phyloP scores from a whole-genome alignment of 129 eudicot genomes.

The Logfia minima region DNA sequence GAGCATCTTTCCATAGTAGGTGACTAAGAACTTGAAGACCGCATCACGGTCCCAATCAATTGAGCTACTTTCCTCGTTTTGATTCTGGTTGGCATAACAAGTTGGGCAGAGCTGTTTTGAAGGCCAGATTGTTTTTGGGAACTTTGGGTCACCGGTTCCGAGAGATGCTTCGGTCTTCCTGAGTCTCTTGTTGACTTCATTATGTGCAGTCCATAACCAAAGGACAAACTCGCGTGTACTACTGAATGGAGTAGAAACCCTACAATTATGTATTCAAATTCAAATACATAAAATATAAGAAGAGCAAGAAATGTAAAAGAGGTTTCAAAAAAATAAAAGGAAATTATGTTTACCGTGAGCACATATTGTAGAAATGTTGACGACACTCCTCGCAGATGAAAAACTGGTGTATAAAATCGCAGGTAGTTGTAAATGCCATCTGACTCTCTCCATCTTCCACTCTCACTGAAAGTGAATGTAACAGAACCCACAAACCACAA shows the following conservation, averaged over 20 bases:
- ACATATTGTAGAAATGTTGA: conserved; percentile 81
- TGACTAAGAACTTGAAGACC: conserved; percentile 66
- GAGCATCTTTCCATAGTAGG: conserved; percentile 68
- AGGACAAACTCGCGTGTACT: conserved; percentile 68
- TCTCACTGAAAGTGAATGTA: conserved; percentile 94
- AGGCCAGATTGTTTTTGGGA: conserved; percentile 87
- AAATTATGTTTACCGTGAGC: conserved; percentile 60
- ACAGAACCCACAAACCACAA: conserved; percentile 92
- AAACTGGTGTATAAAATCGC: conserved; percentile 83
- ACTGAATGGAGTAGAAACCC: conserved; percentile 70
- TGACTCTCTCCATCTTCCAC: conserved; percentile 88
- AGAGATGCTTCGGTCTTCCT: conserved; percentile 64
- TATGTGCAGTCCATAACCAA: conserved; percentile 94
- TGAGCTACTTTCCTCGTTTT: conserved; percentile 25
- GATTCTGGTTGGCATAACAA: conserved; percentile 41
- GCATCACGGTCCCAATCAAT: conserved; percentile 62
- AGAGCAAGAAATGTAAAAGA: not conserved
- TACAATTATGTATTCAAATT: conserved; percentile 21
- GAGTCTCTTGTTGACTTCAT: conserved; percentile 75
- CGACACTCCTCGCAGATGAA: conserved; percentile 90
- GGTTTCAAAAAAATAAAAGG: no score
- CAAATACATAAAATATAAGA: not conserved
- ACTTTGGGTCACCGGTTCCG: conserved; percentile 72
- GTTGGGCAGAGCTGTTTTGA: conserved; percentile 77
- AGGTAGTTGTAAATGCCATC: conserved; percentile 65